Evolutionary conservation across 352 stramenopile genomes (phyloP).

Genomic region (Globisporangium lucens): DNA sequence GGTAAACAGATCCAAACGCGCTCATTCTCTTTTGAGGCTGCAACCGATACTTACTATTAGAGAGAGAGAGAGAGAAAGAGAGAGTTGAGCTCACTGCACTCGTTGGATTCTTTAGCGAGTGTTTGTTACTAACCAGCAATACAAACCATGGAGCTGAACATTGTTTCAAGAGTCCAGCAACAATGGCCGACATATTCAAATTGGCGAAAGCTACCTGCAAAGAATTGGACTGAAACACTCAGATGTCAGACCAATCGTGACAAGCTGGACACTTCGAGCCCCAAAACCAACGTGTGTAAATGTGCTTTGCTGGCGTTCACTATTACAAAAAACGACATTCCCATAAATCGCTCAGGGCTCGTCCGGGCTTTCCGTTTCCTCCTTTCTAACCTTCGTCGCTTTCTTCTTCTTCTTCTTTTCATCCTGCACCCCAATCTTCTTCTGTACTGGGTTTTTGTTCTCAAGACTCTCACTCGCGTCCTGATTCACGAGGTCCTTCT

Average conservation of each 20-base stretch:
- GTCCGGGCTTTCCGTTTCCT: not conserved
- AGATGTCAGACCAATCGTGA: too few species aligned
- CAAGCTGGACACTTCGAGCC: too few species aligned
- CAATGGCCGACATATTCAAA: too few species aligned
- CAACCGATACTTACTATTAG: not conserved
- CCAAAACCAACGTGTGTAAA: too few species aligned
- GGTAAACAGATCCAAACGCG: not conserved
- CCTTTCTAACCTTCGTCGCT: not conserved
- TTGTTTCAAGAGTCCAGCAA: too few species aligned
- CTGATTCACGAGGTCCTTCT: not conserved
- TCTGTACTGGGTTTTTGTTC: not conserved
- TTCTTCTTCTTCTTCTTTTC: not conserved
- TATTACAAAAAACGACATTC: too few species aligned
- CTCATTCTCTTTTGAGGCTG: not conserved
- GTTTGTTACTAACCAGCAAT: too few species aligned
- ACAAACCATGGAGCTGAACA: too few species aligned
- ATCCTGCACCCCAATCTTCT: not conserved
- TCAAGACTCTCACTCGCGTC: not conserved
- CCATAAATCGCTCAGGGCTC: too few species aligned
- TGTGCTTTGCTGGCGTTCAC: too few species aligned
- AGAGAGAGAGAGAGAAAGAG: not conserved
- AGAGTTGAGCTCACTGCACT: not conserved
- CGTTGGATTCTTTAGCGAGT: not conserved
- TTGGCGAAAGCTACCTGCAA: too few species aligned
- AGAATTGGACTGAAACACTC: too few species aligned